phyloP scores from a whole-genome alignment of 306 rosid genomes.

The Carpinus viminea region DNA sequence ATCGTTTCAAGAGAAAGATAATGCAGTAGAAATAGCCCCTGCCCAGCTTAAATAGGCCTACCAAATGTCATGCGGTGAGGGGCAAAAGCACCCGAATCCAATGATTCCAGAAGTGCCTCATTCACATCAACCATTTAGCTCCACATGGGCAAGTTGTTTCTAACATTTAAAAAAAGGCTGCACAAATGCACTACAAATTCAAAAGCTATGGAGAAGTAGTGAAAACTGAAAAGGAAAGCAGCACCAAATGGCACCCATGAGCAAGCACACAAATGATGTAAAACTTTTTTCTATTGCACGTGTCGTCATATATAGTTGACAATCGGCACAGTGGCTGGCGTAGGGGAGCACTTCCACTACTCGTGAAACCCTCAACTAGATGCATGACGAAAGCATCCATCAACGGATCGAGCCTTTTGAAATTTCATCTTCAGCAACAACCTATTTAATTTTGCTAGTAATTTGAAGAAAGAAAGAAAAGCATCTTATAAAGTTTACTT shows the following conservation, averaged over 20 bases:
- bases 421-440: not conserved
- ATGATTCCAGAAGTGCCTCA: not conserved
- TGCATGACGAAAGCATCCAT: not conserved
- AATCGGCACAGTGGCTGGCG: not conserved
- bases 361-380: constrained; percentile 4
- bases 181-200: not conserved
- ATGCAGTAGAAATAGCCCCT: not conserved
- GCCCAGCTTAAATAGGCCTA: not conserved
- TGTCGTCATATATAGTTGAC: not conserved
- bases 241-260: not conserved
- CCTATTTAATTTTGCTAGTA: too few relatives aligned
- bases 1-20: too few relatives aligned
- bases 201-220: not conserved
- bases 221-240: not conserved
- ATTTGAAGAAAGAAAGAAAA: too few relatives aligned
- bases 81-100: not conserved
- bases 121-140: not conserved
- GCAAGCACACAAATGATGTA: not conserved
- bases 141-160: constrained; percentile 8
- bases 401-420: not conserved
- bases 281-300: not conserved
- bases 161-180: not conserved
- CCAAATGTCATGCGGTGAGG: not conserved
- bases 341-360: constrained; percentile 1
- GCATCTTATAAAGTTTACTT: too few relatives aligned